Evolutionary conservation across 1,284 basidiomycete genomes (phyloP), one percentile per base, ranked within the genome.

Genomic region (Clitocybe nebularis): DNA sequence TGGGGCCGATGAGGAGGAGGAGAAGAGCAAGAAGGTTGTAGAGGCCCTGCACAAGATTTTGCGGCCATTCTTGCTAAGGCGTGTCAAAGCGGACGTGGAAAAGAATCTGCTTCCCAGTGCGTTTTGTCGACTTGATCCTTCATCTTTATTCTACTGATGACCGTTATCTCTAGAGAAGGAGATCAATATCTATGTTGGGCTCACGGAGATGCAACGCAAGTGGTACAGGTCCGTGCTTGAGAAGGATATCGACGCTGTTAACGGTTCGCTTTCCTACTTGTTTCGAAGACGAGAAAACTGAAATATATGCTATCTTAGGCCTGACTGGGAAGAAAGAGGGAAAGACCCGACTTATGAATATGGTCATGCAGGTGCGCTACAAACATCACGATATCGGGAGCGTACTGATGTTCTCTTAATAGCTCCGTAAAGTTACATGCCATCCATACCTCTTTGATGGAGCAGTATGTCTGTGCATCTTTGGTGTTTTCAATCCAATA

Each of bases 211-310:
- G 93, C 96, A 99, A 64, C 75, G 93, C 34, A 97, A 93, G 62
- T 99, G 95, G 96, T 96, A 96, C 64, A 83, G 90, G 29, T 92
- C 87, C 25, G 89, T 99, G 3, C 67, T 99, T 43, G 93, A 99
- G 67, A 98, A 99, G 70, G 96, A 99, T 64, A 97, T 99, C 44
- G 96, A 99, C 59, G 95, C 95, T 7, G 96, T 99, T 42, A 99
- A 98, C 59, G 92, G 93, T 79, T 35, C 39, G 13, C 17, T 35
- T 29, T 33, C 24, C 36, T 5, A 13, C 1, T 22, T 33, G 3
- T 16, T 3, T 16, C 29, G 14, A 32, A 16, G 19, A 4, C 11
- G 13, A 16, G 13, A 5, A 14, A 14, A 9, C 29, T 32, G 3
- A 32, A 8, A n/a, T n/a, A n/a, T n/a, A 7, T 11, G 19, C 11